Conservation (phyloP, 106 monocot genomes). For the Dendrobium nobile region DNA sequence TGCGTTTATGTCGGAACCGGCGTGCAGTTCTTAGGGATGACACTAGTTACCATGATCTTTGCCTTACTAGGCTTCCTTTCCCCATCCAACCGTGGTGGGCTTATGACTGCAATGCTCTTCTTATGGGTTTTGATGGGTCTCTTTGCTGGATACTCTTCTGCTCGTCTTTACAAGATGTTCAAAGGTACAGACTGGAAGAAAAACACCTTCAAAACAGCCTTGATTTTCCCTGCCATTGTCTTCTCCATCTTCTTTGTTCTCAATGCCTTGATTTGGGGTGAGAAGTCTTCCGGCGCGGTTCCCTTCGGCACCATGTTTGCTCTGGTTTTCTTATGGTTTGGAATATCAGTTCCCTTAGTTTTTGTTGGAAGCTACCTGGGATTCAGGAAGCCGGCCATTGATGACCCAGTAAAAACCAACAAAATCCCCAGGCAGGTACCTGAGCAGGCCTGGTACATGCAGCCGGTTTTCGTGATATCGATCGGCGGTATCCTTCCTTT, state of each 20-base stretch:
- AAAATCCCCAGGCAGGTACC: constrained; percentile 25
- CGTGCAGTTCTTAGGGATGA: constrained; percentile 16
- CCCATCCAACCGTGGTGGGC: constrained; percentile 14
- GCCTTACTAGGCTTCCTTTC: constrained; percentile 11
- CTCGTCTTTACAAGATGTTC: constrained; percentile 16
- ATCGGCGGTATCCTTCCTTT: constrained; percentile 21
- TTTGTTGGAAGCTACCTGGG: constrained; percentile 21
- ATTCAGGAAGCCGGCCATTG: constrained; percentile 12
- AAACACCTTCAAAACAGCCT: constrained; percentile 15
- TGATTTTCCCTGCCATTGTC: constrained; percentile 19
- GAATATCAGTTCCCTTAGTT: constrained; percentile 17
- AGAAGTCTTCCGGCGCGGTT: constrained; percentile 25
- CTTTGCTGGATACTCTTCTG: constrained; percentile 15
- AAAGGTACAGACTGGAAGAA: constrained; percentile 22
- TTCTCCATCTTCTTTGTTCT: constrained; percentile 21
- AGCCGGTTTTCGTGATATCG: constrained; percentile 8
- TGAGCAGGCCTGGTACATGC: constrained; percentile 28
- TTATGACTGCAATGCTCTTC: constrained; percentile 16
- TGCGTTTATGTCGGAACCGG: constrained; percentile 28
- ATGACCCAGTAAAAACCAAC: constrained; percentile 16
- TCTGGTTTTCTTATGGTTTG: constrained; percentile 21
- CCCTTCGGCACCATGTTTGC: constrained; percentile 24
- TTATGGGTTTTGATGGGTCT: constrained; percentile 18
- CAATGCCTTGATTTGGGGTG: constrained; percentile 24
- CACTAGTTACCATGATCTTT: constrained; percentile 13